Conservation (phyloP, 192 early-diverging fungal species). For the Diversispora epigaea region DNA sequence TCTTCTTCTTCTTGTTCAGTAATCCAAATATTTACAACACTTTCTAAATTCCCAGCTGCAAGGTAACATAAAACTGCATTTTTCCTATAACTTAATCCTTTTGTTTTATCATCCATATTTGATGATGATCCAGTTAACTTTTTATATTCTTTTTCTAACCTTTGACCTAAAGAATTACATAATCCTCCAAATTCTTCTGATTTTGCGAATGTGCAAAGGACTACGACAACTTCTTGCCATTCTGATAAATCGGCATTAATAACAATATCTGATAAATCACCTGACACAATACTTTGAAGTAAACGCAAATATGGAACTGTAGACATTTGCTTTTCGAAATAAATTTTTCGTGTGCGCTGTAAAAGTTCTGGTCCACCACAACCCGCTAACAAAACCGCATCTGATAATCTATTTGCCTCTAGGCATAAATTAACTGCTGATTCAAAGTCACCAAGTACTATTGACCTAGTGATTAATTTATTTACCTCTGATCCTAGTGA, state of each 20-base stretch:
- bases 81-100: slow-evolving; percentile 38
- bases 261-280: slow-evolving; percentile 81
- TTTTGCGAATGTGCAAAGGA: slow-evolving; percentile 91
- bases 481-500: slow-evolving; percentile 71
- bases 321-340: slow-evolving; percentile 73
- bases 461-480: slow-evolving; percentile 75
- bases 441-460: slow-evolving; percentile 92
- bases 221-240: slow-evolving; percentile 91
- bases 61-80: slow-evolving; percentile 84
- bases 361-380: slow-evolving; percentile 80
- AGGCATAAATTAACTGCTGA: slow-evolving; percentile 88
- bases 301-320: slow-evolving; percentile 81
- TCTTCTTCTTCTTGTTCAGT: slow-evolving; percentile 55
- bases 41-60: slow-evolving; percentile 77
- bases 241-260: slow-evolving; percentile 70
- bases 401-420: slow-evolving; percentile 75
- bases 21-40: slow-evolving; percentile 84
- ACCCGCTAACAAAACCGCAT: slow-evolving; percentile 85
- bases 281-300: slow-evolving; percentile 76
- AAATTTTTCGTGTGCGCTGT: slow-evolving; percentile 72
- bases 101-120: slow-evolving; percentile 31
- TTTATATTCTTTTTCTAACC: slow-evolving; percentile 54
- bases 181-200: slow-evolving; percentile 78
- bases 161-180: slow-evolving; percentile 65
- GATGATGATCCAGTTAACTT: slow-evolving; percentile 6